Evolutionary conservation across 2,329 filamentous ascomycete genomes (phyloP).

Genomic region (Pseudopithomyces maydicus): DNA sequence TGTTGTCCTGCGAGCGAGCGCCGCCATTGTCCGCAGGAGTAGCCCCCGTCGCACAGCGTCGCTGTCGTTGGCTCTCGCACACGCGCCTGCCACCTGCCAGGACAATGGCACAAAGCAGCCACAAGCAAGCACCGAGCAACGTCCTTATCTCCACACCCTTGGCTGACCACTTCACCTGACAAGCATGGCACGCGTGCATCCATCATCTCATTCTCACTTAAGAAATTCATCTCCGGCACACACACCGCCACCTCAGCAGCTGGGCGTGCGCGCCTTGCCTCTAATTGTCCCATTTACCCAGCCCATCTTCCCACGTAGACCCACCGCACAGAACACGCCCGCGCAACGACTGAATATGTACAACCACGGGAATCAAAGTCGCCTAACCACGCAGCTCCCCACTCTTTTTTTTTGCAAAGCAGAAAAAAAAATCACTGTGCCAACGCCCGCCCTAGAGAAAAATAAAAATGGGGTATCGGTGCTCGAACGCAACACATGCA

Average conservation of each 20-base stretch:
- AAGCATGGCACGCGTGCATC: not conserved
- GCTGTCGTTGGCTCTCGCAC: not conserved
- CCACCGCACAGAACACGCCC: no score
- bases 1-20: not conserved
- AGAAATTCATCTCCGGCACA: constrained; percentile 3
- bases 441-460: constrained; percentile 13
- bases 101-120: not conserved
- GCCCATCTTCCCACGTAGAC: no score
- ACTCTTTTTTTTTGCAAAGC: no score
- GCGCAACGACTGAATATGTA: no score
- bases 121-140: not conserved
- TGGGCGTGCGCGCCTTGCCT: not conserved
- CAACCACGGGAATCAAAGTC: no score
- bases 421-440: not conserved
- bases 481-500: constrained; percentile 29
- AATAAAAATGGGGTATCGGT: constrained; percentile 43
- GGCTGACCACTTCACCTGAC: no score
- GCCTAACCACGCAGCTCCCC: no score
- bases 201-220: constrained; percentile 1
- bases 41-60: not conserved
- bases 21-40: not conserved
- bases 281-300: constrained; percentile 9
- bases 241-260: constrained; percentile 4
- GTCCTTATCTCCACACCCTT: not conserved
- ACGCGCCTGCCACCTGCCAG: no score